Evolutionary conservation across 2,329 filamentous ascomycete species (phyloP).

Genomic region (Ascochyta fabae): DNA sequence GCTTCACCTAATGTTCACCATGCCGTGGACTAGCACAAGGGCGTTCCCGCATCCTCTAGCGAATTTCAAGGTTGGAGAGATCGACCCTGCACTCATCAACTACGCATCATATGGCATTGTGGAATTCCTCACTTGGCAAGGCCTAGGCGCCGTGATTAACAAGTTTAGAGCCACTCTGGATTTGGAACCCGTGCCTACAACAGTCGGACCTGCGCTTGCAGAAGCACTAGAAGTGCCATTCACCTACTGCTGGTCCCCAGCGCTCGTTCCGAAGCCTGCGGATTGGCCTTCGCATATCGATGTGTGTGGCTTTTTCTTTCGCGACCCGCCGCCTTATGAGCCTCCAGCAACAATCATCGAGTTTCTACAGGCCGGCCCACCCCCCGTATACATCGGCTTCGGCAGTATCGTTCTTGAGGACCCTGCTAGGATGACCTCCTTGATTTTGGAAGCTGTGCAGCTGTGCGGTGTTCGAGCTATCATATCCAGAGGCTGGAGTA

Average conservation of each 20-base stretch:
- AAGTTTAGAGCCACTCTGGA: constrained; percentile 50
- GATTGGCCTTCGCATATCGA: constrained; percentile 29
- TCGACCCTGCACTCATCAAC: constrained; percentile 47
- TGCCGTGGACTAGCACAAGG: constrained; percentile 57
- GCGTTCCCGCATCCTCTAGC: constrained; percentile 59
- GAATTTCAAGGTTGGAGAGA: constrained; percentile 49
- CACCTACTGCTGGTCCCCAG: constrained; percentile 57
- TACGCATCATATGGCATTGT: constrained; percentile 55
- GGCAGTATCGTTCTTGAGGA: constrained; percentile 64
- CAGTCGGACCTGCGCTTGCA: constrained; percentile 47
- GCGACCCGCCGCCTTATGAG: constrained; percentile 46
- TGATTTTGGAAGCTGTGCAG: constrained; percentile 56
- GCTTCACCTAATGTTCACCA: constrained; percentile 84
- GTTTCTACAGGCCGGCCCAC: constrained; percentile 58
- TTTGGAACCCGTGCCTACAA: constrained; percentile 49
- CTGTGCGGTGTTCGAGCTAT: constrained; percentile 52
- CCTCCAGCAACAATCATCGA: constrained; percentile 48
- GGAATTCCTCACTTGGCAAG: constrained; percentile 59
- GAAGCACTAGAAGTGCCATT: constrained; percentile 50
- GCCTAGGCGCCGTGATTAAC: constrained; percentile 56
- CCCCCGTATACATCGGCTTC: constrained; percentile 64
- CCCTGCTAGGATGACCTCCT: constrained; percentile 52
- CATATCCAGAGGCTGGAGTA: constrained; percentile 62
- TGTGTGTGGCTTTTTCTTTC: constrained; percentile 57
- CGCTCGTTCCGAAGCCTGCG: constrained; percentile 27